A percentile compares a stretch with the other conserved stretches of the same genome.
Conservation (phyloP, 202 grass and related monocot genomes). For the Bolboschoenoplectus hybrid region DNA sequence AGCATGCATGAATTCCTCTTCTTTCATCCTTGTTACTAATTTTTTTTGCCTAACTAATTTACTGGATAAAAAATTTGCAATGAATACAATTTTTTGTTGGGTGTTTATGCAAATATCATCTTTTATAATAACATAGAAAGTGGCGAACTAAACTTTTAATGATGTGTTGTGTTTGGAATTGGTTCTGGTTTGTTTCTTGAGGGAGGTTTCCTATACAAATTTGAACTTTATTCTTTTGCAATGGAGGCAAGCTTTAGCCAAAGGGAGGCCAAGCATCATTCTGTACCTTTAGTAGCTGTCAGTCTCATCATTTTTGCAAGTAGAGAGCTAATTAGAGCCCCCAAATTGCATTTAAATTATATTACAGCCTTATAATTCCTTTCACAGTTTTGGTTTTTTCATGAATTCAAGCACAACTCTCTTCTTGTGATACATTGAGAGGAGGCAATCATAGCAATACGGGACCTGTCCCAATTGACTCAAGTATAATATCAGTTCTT, state of each 20-base stretch:
- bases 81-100: background rate
- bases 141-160: constrained; percentile 14
- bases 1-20: background rate
- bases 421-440: no score
- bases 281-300: constrained; percentile 31
- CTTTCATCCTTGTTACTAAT: background rate
- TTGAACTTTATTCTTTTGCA: constrained; percentile 39
- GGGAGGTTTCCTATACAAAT: constrained; percentile 27
- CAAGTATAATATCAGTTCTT: background rate
- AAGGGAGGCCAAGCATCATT: constrained; percentile 40
- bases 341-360: background rate
- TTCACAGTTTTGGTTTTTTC: no score
- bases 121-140: background rate
- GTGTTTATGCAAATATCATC: constrained; percentile 9
- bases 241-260: constrained; percentile 39
- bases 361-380: background rate
- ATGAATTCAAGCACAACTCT: no score
- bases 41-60: background rate
- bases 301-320: background rate
- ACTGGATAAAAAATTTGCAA: background rate
- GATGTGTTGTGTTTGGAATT: background rate
- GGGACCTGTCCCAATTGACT: background rate
- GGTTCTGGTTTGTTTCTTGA: constrained; percentile 21
- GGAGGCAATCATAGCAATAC: no score
- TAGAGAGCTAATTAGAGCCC: background rate